phyloP scores from a whole-genome alignment of 2,329 filamentous ascomycete species.

The Ceratocystis colombiana region DNA sequence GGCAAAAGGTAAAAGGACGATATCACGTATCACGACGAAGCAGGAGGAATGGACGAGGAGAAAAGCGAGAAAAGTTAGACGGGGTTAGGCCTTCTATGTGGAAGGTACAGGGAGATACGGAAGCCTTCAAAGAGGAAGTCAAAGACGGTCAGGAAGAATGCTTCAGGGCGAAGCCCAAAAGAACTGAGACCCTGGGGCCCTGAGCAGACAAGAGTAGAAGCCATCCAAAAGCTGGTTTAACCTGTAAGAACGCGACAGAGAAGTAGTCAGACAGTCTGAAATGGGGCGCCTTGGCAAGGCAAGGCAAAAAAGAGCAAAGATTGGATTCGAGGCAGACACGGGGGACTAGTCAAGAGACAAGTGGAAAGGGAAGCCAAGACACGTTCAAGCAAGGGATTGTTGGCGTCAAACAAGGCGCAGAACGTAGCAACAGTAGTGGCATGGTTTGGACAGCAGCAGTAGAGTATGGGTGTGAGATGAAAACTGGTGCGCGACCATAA shows the following conservation, averaged over 20 bases:
- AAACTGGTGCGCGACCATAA: too few species aligned
- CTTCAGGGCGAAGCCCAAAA: background rate
- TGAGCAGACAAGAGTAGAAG: background rate
- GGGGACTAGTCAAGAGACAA: too few species aligned
- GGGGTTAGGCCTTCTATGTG: background rate
- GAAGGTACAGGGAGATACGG: background rate
- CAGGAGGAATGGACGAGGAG: background rate
- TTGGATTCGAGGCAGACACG: too few species aligned
- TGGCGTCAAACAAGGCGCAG: background rate
- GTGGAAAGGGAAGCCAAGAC: background rate
- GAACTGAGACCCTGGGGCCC: background rate
- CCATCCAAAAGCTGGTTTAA: constrained; percentile 3
- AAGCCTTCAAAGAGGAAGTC: background rate
- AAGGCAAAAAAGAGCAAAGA: background rate
- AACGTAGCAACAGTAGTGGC: background rate
- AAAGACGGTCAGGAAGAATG: background rate
- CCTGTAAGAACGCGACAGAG: background rate
- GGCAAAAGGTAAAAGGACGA: background rate
- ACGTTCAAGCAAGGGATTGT: background rate
- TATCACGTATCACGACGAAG: background rate
- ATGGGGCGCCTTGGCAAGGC: background rate
- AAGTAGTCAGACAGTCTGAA: background rate
- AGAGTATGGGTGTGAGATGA: background rate
- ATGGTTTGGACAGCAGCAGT: background rate
- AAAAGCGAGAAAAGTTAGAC: constrained; percentile 1